These are phyloP conservation scores for Chaetomium olivaceum DNA, from an alignment of 2,329 filamentous ascomycete genomes.

Conservation along the genomic window DNA sequence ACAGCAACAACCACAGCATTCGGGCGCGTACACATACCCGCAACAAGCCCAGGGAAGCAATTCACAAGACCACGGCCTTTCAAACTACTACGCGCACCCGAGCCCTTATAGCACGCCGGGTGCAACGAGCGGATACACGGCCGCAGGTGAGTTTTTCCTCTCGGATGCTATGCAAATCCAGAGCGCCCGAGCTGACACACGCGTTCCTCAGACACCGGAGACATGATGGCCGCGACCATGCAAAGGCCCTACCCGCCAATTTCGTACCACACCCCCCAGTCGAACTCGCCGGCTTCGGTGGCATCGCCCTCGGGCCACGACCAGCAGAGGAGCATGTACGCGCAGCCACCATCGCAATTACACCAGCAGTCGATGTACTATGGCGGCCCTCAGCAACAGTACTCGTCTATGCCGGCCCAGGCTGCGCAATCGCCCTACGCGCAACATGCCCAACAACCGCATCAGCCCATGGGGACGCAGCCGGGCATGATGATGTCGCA, in stretches of 20 bases:
- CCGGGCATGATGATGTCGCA: constrained; percentile 69
- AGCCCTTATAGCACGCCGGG: constrained; percentile 82
- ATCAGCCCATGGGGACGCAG: constrained; percentile 64
- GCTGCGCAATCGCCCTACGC: constrained; percentile 60
- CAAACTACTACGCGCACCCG: constrained; percentile 80
- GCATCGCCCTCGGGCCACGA: constrained; percentile 87
- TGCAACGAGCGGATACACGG: constrained; percentile 79
- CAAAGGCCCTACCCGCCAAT: constrained; percentile 86
- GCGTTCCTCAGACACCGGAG: constrained; percentile 52
- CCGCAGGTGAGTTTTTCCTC: constrained; percentile 67
- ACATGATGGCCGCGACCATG: constrained; percentile 70
- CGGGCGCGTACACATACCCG: constrained; percentile 72
- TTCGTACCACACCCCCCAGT: constrained; percentile 89
- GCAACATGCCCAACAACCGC: constrained; percentile 56
- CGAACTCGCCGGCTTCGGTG: constrained; percentile 90
- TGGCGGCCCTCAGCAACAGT: constrained; percentile 57
- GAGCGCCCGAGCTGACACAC: constrained; percentile 20
- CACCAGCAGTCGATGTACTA: constrained; percentile 82
- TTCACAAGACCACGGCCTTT: constrained; percentile 57
- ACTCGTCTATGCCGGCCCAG: constrained; percentile 67
- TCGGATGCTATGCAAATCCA: constrained; percentile 10
- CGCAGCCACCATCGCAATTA: constrained; percentile 74
- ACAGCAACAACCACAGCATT: constrained; percentile 54
- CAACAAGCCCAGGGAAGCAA: constrained; percentile 62
- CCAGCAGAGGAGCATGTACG: constrained; percentile 84